Percentiles rank a stretch among this genome's conserved stretches.
phyloP scores from a whole-genome alignment of 1,139 yeast genomes.

The Cylindricascospora bacillispora region DNA sequence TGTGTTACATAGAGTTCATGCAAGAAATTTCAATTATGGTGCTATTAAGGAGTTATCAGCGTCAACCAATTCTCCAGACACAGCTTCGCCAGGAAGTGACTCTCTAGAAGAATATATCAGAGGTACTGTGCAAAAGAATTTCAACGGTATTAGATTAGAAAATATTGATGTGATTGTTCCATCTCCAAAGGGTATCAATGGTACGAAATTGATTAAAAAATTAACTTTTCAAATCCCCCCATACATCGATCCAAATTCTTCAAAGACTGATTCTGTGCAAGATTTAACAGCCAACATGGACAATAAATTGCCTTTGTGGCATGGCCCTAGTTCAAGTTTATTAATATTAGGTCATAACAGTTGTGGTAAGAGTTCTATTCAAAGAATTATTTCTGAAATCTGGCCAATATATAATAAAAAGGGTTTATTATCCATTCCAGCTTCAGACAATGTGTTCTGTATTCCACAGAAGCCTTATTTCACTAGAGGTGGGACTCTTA shows the following conservation, averaged over 20 bases:
- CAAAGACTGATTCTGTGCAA: slow-evolving; percentile 16
- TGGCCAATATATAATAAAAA: slow-evolving; percentile 71
- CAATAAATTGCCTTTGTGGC: slow-evolving; percentile 16
- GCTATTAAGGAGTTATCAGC: slow-evolving; percentile 14
- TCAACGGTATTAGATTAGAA: slow-evolving; percentile 71
- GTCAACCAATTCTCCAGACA: slow-evolving; percentile 1
- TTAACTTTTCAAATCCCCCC: slow-evolving; percentile 52
- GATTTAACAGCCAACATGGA: slow-evolving; percentile 10
- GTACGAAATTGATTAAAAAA: slow-evolving; percentile 42
- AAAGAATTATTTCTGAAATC: slow-evolving; percentile 72
- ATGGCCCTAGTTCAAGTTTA: slow-evolving; percentile 45
- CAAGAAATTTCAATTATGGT: slow-evolving; percentile 53
- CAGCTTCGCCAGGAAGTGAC: slow-evolving; percentile 6
- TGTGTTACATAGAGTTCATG: slow-evolving; percentile 73
- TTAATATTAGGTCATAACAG: slow-evolving; percentile 82
- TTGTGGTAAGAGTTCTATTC: slow-evolving; percentile 79
- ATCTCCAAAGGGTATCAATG: slow-evolving; percentile 41
- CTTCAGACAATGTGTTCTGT: slow-evolving; percentile 56
- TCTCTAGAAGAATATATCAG: slow-evolving; percentile 31
- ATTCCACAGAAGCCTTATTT: slow-evolving; percentile 75
- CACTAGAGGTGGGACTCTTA: slow-evolving; percentile 61
- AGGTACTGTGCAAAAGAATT: slow-evolving; percentile 74
- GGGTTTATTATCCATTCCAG: slow-evolving; percentile 74
- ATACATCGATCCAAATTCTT: slow-evolving; percentile 14
- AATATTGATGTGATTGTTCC: slow-evolving; percentile 78